Base-by-base conservation (phyloP, 23 red algal species). In the Pyropia yezoensis region DNA sequence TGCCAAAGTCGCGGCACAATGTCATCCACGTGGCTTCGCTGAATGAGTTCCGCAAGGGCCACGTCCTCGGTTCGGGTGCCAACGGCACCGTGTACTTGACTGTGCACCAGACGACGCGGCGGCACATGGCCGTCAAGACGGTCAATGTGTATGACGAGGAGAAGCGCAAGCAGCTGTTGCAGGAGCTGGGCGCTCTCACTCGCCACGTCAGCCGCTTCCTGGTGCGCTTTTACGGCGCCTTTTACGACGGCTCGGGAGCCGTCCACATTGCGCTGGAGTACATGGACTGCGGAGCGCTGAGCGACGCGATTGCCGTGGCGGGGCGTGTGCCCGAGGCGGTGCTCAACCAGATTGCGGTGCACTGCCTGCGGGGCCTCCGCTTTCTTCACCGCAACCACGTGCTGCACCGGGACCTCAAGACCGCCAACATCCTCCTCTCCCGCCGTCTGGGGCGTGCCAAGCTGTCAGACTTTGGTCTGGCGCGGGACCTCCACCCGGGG, bases 341-440 rank as follows among this genome's bases (percentile, higher is more conserved):
- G 14, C 18, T 79, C 14, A 64, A 77, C 63, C 71, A 82, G 50
- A 67, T 90, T 25, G 69, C 70, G 17, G 62, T 76, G 56, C 75
- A 90, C 52, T 90, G 86, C 29, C 71, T 90, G 14, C 75, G 57
- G 14, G 86, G 86, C 27, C 77, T 90, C 52, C 24, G 32, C 12
- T 90, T 81, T 45, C 62, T 90, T 17, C 86, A 90, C 47, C 56
- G 75, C 18, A 79, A 80, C 28, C 77, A 81, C 18, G 70, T 81
- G 22, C 67, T 90, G 53, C 86, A 90, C 66, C 68, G 86, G n/a
- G 86, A 90, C 49, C 66, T 90, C 45, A 90, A 90, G 52, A 90
- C 77, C 28, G 86, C 59, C 4, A 90, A 90, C 62, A 90, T 90
- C 21, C 52, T 90, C n/a, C 20, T 90, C 29, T 83, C 77, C 7